Base-by-base conservation (phyloP, 1,139 yeast species). In the Pichia cactophila region DNA sequence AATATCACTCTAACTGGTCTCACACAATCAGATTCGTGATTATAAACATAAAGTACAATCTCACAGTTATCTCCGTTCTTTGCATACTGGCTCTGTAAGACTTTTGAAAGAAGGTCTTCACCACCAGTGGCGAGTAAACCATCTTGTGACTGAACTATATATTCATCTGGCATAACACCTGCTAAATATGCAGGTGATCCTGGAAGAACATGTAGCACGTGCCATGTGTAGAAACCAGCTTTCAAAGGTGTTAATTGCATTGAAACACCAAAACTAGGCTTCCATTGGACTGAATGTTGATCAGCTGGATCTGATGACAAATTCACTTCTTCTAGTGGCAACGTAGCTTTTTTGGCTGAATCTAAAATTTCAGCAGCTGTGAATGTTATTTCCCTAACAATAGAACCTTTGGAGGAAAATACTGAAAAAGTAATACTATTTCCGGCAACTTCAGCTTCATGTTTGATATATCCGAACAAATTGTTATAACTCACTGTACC, bases 361-460 rank as follows among this genome's bases (percentile, higher is more conserved):
- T 38, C 23, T 14, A 38, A 10, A 12, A 38, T 38, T 11, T 38
- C 41, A 23, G 26, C 7, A 12, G 28, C 28, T 6, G 78, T 73
- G 9, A 86, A 56, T 1, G 59, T 56, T 1, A 86, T 69, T 33
- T 73, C 73, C 55, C 94, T 74, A 17, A 75, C 65, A 4, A 74
- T 64, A 2, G 95, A 90, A 33, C 98, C 98, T 67, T 90, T 90
- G 4, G 96, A 92, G 47, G 80, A 82, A 95, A 96, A 92, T 3
- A 89, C 81, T 46, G 79, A 82, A 42, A 90, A 69, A 2, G 73
- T 67, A n/a, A 85, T 61, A 45, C 50, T 69, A 59, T 59, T 65
- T 59, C 51, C 58, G 26, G 44, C 56, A 48, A 48, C 61, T 48
- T 60, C 63, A 33, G 69, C 67, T 46, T 69, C 68, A 23, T 65